Evolutionary conservation across 495 filamentous ascomycete genomes (phyloP).

Genomic region (Aspergillus carlsbadensis): DNA sequence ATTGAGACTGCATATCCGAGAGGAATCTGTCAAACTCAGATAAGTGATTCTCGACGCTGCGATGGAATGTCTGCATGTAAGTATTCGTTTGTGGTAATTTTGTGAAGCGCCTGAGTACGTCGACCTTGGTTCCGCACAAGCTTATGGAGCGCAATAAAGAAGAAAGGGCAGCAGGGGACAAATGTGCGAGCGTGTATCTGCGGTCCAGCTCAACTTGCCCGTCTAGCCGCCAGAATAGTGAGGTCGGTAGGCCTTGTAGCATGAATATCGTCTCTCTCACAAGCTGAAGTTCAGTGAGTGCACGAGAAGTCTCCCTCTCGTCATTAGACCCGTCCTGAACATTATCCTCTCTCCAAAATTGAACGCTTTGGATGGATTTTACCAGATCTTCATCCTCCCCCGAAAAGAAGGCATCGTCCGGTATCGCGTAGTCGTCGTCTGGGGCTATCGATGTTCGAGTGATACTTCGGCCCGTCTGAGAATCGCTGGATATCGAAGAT

Average conservation of each 20-base stretch:
- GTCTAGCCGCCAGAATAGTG: conserved; percentile 56
- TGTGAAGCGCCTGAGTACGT: conserved; percentile 47
- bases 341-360: conserved; percentile 60
- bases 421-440: conserved; percentile 38
- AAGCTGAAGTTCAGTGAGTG: conserved; percentile 69
- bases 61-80: conserved; percentile 57
- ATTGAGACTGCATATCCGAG: conserved; percentile 42
- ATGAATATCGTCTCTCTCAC: conserved; percentile 81
- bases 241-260: conserved; percentile 76
- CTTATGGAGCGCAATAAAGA: conserved; percentile 44
- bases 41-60: conserved; percentile 44
- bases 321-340: conserved; percentile 23
- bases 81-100: conserved; percentile 36
- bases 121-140: conserved; percentile 45
- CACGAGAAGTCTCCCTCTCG: conserved; percentile 39
- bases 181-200: conserved; percentile 38
- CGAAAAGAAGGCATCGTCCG: conserved; percentile 36
- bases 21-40: conserved; percentile 42
- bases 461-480: conserved; percentile 21
- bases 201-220: conserved; percentile 37
- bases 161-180: conserved; percentile 35
- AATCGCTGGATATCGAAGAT: conserved; percentile 33
- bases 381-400: conserved; percentile 42
- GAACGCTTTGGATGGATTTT: conserved; percentile 51
- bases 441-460: conserved; percentile 22